Base-by-base conservation (phyloP, 352 stramenopile genomes). In the Phytophthora podocarpi region DNA sequence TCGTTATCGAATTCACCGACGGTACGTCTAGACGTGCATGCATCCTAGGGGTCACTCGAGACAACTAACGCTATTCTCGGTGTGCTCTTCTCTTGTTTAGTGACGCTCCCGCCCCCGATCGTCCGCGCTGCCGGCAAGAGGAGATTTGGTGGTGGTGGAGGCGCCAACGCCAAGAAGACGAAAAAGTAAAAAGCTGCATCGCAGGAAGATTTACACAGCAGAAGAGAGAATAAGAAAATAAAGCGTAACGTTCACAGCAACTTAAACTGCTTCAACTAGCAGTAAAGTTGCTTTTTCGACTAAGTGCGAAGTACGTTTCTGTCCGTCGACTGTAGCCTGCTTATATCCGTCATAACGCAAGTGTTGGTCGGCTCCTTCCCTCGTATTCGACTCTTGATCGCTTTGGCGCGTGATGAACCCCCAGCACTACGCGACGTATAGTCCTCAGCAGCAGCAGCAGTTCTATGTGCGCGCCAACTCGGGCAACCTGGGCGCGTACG, bases 1-100 rank as follows among this genome's bases (percentile, higher is more conserved):
- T 93, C 47, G 82, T 75, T 8, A 62, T 93, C 52, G 85, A 93
- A 67, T 91, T 85, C 45, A 91, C 85, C 3, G 55, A 91, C 37
- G 72, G 80, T 92, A 72, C 52, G 78, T 69, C 10, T 47, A 26
- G 21, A 5, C 24, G 11, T 56, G 28, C 23, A 13, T 36, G 7
- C 26, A 32, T 30, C 6, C 11, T n/a, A 41, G 28, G 9, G 27
- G 11, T 39, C 0, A 32, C 5, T 49, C 23, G 4, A 30, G 3
- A 13, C 24, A 41, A 62, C 15, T 45, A 34, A 48, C 41, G 15
- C 42, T 28, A 37, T 55, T 27, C 15, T 59, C 4, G 12, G 13
- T 30, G 27, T 30, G 7, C 32, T 4, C 4, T 58, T 28, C 24
- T 21, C 16, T 51, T 63, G 2, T 34, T 31, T 34, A 89, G 79